These are phyloP conservation scores for Tothia fuscella DNA, from an alignment of 2,329 filamentous ascomycete species.

Conservation along the genomic window DNA sequence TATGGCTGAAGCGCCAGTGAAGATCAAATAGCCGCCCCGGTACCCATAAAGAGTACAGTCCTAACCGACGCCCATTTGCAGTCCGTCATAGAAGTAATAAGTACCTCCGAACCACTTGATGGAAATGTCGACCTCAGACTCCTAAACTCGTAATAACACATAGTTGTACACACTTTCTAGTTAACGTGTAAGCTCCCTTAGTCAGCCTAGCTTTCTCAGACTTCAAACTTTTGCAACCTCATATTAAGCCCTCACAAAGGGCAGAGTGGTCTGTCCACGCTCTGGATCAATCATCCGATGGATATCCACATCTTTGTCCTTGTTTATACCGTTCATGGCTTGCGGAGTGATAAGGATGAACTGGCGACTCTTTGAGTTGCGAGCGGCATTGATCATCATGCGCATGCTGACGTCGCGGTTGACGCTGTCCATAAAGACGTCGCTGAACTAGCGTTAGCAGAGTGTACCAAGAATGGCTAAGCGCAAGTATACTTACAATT, in stretches of 20 bases:
- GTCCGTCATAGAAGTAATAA: too few relatives aligned
- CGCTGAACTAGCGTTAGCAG: slow-evolving; percentile 31
- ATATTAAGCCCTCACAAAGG: slow-evolving; percentile 15
- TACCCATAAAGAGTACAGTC: too few relatives aligned
- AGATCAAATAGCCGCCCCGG: too few relatives aligned
- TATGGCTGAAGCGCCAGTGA: too few relatives aligned
- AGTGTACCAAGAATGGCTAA: background rate
- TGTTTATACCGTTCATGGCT: slow-evolving; percentile 52
- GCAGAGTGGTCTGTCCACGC: slow-evolving; percentile 35
- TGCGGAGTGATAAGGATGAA: slow-evolving; percentile 96
- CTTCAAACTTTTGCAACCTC: too few relatives aligned
- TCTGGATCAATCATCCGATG: slow-evolving; percentile 50
- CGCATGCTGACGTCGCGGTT: slow-evolving; percentile 88
- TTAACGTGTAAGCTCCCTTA: too few relatives aligned
- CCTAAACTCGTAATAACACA: too few relatives aligned
- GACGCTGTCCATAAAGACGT: slow-evolving; percentile 98
- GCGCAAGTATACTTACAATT: slow-evolving; percentile 50
- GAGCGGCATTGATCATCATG: slow-evolving; percentile 84
- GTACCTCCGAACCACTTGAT: too few relatives aligned
- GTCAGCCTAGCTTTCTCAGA: too few relatives aligned
- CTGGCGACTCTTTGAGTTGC: slow-evolving; percentile 77
- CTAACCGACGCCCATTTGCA: too few relatives aligned
- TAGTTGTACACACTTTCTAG: too few relatives aligned
- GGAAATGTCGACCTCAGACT: too few relatives aligned
- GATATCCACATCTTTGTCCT: slow-evolving; percentile 61